A percentile compares a stretch with the other conserved stretches of the same genome.
These are phyloP conservation scores for Polychaeton citri DNA, from an alignment of 2,329 filamentous ascomycete species.

Conservation along the genomic window DNA sequence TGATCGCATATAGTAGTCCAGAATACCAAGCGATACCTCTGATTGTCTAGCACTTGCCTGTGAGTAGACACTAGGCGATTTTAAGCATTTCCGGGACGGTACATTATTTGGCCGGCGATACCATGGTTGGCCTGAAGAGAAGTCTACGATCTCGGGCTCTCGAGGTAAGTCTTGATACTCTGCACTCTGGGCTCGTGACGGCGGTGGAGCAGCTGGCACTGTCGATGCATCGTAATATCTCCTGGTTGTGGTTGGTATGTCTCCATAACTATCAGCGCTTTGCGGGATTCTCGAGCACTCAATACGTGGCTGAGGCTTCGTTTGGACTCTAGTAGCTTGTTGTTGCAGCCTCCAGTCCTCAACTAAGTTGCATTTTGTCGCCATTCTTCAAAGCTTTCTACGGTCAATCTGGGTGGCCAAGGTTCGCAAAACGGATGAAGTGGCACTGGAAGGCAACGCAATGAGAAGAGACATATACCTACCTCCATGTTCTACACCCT, in stretches of 20 bases:
- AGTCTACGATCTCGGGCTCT: slow-evolving; percentile 15
- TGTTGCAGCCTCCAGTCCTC: not conserved
- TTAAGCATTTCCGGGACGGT: slow-evolving; percentile 1
- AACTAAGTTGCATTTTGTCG: not conserved
- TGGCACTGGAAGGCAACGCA: too few species aligned
- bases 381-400: not conserved
- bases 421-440: too few species aligned
- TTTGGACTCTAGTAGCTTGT: too few species aligned
- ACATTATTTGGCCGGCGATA: slow-evolving; percentile 4
- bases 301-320: too few species aligned
- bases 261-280: too few species aligned
- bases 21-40: slow-evolving; percentile 17
- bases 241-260: too few species aligned
- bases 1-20: slow-evolving; percentile 18
- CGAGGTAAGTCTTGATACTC: slow-evolving; percentile 4
- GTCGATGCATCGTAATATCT: not conserved
- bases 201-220: not conserved
- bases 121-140: slow-evolving; percentile 8
- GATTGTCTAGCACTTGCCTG: slow-evolving; percentile 11
- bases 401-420: too few species aligned
- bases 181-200: not conserved
- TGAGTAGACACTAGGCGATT: slow-evolving; percentile 8
- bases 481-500: not conserved
- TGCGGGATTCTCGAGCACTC: too few species aligned
- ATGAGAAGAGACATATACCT: too few species aligned